Base-by-base conservation (phyloP, 768 basidiomycete species). In the Lactifluus hygrophoroides region DNA sequence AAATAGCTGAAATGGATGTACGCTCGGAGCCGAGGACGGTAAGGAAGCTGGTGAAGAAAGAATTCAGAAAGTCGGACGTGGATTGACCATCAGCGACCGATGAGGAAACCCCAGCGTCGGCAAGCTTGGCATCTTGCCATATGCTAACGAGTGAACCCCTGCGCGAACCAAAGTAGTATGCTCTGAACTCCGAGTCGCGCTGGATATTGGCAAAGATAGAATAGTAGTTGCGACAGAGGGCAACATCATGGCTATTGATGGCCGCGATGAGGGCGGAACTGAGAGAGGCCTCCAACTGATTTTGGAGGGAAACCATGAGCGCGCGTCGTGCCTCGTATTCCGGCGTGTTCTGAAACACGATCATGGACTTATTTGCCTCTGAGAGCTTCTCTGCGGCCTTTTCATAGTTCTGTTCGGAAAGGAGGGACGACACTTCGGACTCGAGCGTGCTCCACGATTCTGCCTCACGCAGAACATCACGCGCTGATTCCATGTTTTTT, bases 361-460 rank as follows among this genome's bases (percentile, higher is more conserved):
- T 80, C 85, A 99, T 88, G 66, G 86, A 86, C 68, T 84, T 85
- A 66, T 78, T 86, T 3, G 96, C 95, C 65, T 97, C 95, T 0
- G 86, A 87, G 11, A 99, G 74, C 59, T 95, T 77, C 62, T 89
- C 87, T n/a, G 94, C 94, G 0, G 95, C 95, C 68, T 94, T 93
- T 50, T 81, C 81, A 68, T 90, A 95, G 63, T 77, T 83, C 65
- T 81, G 80, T 64, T 93, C 89, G 14, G 78, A 73, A 42, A 98
- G 78, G n/a, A 95, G 79, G 2, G 86, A 77, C 0, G 88, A 90
- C 47, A 96, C 88, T 72, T 99, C 96, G 35, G 88, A 79, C 69
- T 98, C 96, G 46, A 99, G 79, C 2, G 91, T 90, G 57, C 87
- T 90, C 96, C 96, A 99, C 64, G 87, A 90, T 75, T 98, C 94